Base-by-base conservation (phyloP, 2,329 filamentous ascomycete genomes). In the Aureobasidium sp. region DNA sequence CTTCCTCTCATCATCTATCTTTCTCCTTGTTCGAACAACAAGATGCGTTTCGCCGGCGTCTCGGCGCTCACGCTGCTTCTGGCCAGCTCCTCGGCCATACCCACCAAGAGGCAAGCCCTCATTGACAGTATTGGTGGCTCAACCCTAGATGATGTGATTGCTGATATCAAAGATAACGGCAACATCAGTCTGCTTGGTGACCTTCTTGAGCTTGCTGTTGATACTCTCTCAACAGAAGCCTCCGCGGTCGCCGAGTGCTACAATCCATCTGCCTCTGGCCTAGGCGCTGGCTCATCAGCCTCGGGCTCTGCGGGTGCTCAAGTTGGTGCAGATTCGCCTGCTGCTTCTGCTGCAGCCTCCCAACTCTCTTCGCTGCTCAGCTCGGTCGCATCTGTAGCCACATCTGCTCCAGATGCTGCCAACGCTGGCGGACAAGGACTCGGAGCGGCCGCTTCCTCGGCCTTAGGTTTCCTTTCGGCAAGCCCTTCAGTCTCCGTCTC, bases 81-180 rank as follows among this genome's bases (percentile, higher is more conserved):
- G 41, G 60, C 51, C 29, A 48, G 42, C 60, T 62, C 60, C 34
- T 45, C 41, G 39, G 60, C 60, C 20, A 42, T 41, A 2, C 60
- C 60, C 14, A 48, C 49, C 20, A 62, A 62, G 42, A 62, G 49
- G 42, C 51, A 62, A 22, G 60, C 60, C 5, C 60, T 62, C 15
- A 25, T 62, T 12, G 60, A 62, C 22, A 47, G 37, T 42, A 56
- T 55, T 42, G 49, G 48, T 15, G 22, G 14, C 15, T 56, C 58
- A 29, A 61, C 29, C 14, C 47, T 62, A 7, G 60, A 62, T 20
- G 42, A 62, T n/a, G 25, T 62, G 14, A 15, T 62, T 27, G 29
- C 31, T 34, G 51, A 56, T 17, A 62, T 62, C 29, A 55, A 17
- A 9, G 20, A 55, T 31, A 41, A 55, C 37, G 60, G 60, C 20